Evolutionary conservation across 2,329 filamentous ascomycete species (phyloP), one percentile per base, ranked within the genome.

Genomic region (Fusarium anguioides): DNA sequence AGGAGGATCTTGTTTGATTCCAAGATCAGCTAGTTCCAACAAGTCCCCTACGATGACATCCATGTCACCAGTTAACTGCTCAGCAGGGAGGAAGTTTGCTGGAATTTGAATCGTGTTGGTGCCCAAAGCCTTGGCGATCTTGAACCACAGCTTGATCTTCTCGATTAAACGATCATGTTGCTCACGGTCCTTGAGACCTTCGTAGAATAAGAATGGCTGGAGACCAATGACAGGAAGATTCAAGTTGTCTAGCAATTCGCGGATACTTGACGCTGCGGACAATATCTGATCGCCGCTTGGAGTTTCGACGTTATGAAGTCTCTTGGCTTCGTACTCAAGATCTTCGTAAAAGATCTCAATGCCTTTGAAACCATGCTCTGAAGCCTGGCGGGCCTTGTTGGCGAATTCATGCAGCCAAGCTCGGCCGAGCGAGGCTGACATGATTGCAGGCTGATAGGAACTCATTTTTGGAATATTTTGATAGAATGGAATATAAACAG

Each of bases 271-370:
- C n/a, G 57, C 31, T 0, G 57, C 54, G 5, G 3, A n/a, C 0
- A 60, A 18, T 11, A 60, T 52, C 3, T 60, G 44, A 0, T 45
- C 54, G 2, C 40, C 17, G 7, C 24, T 60, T 0, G 45, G 57
- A 5, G 37, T 8, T 20, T 44, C 31, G 3, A 35, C 33, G 18
- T 31, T 20, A 5, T 60, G 17, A 1, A 60, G 17, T 5, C 37
- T 33, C 4, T 52, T 60, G 9, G 57, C 54, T 2, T 60, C 57
- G 15, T 60, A 60, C 17, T 60, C 57, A 1, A 60, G 26, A 29
- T 60, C 57, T 4, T 60, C 57, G 0, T 60, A 60, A 4, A 60
- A 60, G 10, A 60, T 18, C 12, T 60, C 57, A 8, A 60, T 60
- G 4, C 57, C 57, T 35, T 60, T 21, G 2, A 60, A 60, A 5